Base-by-base conservation (phyloP, 1,284 basidiomycete genomes). In the Puccinia polysora region DNA sequence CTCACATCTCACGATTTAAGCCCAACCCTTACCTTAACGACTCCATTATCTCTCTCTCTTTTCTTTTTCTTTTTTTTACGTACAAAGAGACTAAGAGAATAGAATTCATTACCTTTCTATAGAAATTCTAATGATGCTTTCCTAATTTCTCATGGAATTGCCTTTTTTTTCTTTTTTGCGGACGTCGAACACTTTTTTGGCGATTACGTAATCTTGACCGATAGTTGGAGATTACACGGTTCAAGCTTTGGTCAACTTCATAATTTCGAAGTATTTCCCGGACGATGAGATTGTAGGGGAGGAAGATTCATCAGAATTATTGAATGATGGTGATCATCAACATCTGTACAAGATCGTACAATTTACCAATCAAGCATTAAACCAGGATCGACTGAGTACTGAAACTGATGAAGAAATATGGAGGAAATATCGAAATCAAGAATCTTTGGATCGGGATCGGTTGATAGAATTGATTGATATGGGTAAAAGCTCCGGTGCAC, bases 221-320 rank as follows among this genome's bases (percentile, higher is more conserved):
- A n/a, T 76, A 94, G 91, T 95, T 32, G 93, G 88, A 50, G 93
- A 97, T 80, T 91, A 88, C 78, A 86, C 91, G 3, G 90, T 91
- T 0, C 94, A 97, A 79, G 90, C 92, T 0, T 85, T 96, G 56
- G 87, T 97, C 77, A 89, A 89, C 74, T 75, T 81, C 1, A 85
- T 87, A 52, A 88, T 96, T 75, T 78, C 81, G 14, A 82, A 83
- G 18, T 86, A 88, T 4, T 97, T 95, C 81, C 91, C 93, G 0
- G 77, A 84, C 0, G 94, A 97, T 81, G 85, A 85, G 18, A 91
- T 98, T 78, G 88, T 98, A 38, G 96, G 94, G 36, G 96, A 99
- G 81, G 96, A 98, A 81, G 92, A 97, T 79, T 88, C 94, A 0
- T 83, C 85, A 0, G 91, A 94, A 74, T 81, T 97, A 7, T n/a